Evolutionary conservation across 2,329 filamentous ascomycete genomes (phyloP).

Genomic region (Aureobasidium musti): DNA sequence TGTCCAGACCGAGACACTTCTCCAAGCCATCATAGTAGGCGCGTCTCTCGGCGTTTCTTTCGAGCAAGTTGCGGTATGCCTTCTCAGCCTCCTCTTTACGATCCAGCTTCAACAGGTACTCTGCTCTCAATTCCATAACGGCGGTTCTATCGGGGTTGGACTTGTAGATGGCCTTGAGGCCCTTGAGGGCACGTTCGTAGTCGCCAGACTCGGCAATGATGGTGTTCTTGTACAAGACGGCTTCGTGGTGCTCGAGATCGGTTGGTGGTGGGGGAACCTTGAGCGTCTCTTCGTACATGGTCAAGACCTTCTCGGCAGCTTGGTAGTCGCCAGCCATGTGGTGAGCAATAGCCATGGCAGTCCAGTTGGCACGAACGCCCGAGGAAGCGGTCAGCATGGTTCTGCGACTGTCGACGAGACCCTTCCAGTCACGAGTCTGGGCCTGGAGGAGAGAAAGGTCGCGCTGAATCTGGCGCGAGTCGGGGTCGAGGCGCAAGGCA

Average conservation of each 20-base stretch:
- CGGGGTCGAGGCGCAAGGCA: constrained; percentile 88
- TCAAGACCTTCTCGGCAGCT: constrained; percentile 87
- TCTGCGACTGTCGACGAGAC: constrained; percentile 86
- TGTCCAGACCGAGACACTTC: constrained; percentile 64
- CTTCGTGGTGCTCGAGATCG: constrained; percentile 92
- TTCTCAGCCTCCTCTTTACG: constrained; percentile 77
- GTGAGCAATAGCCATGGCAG: constrained; percentile 89
- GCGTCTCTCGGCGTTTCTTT: constrained; percentile 84
- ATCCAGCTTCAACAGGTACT: constrained; percentile 77
- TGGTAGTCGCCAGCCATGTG: constrained; percentile 83
- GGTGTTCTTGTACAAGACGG: constrained; percentile 89
- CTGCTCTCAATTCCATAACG: constrained; percentile 80
- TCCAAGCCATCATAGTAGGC: constrained; percentile 81
- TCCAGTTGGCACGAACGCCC: constrained; percentile 89
- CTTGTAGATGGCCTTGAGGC: constrained; percentile 77
- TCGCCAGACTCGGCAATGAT: constrained; percentile 92
- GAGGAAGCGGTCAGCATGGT: constrained; percentile 85
- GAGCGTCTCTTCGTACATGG: constrained; percentile 89
- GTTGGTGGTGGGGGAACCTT: constrained; percentile 74
- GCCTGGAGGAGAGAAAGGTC: constrained; percentile 91
- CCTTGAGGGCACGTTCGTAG: constrained; percentile 77
- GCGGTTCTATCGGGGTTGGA: constrained; percentile 79
- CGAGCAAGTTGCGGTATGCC: constrained; percentile 77
- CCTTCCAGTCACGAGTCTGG: constrained; percentile 93
- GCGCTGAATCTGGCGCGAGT: constrained; percentile 88